Evolutionary conservation across 306 rosid genomes (phyloP), one percentile per base, ranked within the genome.

Genomic region (Luffa aegyptiaca): DNA sequence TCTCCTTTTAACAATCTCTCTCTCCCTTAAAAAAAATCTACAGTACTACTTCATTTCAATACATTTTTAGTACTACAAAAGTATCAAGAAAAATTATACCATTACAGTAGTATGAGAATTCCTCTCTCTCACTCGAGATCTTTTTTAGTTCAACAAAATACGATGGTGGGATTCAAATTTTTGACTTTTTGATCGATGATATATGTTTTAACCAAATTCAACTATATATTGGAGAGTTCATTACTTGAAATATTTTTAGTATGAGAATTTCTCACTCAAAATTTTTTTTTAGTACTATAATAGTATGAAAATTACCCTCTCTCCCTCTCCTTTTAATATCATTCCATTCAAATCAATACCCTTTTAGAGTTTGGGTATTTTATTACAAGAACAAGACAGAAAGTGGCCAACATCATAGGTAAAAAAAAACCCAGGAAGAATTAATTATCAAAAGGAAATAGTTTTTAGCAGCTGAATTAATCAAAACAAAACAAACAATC

Each of bases 361-460:
- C 86, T 86, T 87, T 82, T 76, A 83, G 42, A 81, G 83, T 88
- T 92, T 90, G 91, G 96, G 90, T 90, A 90, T 90, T 90, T 84
- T 87, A 85, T 87, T 78, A 83, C 88, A 83, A 74, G 45, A 64
- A 81, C 78, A 88, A 72, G 88, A 81, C 87, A 85, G 81, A 89
- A 90, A 89, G 90, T 85, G 84, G 84, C 78, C 81, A 83, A 72
- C 56, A 65, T 83, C 81, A 83, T 10, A 17, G 74, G 26, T 41
- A 57, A 78, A 74, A 33, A 64, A 16, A 16, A 53, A 8, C 0
- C 57, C 45, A 51, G 49, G n/a, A 36, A 52, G 17, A 62, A 62
- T 62, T 16, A 82, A 53, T 57, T 36, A 56, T 42, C 9, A 70
- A 66, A 66, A 39, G 53, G 36, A 42, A 69, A 69, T 69, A 4